Base-by-base conservation (phyloP, 352 stramenopile genomes). In the Globisporangium recalcitrans region DNA sequence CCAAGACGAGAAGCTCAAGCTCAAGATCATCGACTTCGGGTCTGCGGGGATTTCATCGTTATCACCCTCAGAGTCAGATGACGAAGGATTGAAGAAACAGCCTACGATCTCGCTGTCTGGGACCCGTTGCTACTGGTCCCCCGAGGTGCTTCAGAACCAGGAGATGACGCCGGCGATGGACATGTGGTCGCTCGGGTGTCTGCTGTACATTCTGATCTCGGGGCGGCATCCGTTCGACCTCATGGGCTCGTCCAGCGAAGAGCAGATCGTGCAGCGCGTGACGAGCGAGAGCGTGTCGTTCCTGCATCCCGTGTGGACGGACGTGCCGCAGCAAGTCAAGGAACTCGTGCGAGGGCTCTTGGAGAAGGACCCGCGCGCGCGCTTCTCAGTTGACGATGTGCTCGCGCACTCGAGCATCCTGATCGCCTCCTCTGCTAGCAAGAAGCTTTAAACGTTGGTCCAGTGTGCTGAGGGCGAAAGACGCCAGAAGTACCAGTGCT, bases 11-110 rank as follows among this genome's bases (percentile, higher is more conserved):
- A 56, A 74, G 3, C 66, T 88, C 0, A 68, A 61, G 27, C 70
- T 94, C 56, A 96, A 96, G 64, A 80, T 96, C 42, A 94, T 95
- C 47, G 88, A 96, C 71, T 94, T 96, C 69, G 88, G 88, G 4
- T 91, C 83, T n/a, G 84, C 85, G 2, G 79, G 80, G 14, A 58
- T 10, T 13, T 42, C 22, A 14, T n/a, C 32, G 4, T 42, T n/a
- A 9, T 27, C 31, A 4, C 3, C 22, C 27, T 52, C 19, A 52
- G 11, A n/a, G 19, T 19, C 51, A 44, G 31, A 26, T 29, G 11
- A 46, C 40, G 2, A 47, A 68, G 14, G 73, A 11, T 56, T 1
- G 16, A 21, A 11, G 19, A 40, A 34, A 9, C 49, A 56, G 62
- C 42, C 57, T 58, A 3, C 70, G 34, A 55, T 75, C 52, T 72